Evolutionary conservation across 2,329 filamentous ascomycete species (phyloP).

Genomic region (Aspergillus sp.): DNA sequence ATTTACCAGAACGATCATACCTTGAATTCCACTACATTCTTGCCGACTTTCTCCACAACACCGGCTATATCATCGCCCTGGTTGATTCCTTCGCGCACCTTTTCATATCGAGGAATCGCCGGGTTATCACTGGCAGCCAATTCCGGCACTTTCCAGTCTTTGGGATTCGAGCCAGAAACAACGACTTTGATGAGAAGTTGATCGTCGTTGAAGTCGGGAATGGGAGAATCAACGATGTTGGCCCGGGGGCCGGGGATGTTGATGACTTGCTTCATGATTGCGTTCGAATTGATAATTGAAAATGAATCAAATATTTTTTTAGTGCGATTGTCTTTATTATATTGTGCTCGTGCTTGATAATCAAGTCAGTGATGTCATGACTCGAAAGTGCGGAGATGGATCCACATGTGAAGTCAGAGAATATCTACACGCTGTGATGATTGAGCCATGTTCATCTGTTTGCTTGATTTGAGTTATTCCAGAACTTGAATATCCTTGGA

Average conservation of each 20-base stretch:
- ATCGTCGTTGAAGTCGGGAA: slow-evolving; percentile 30
- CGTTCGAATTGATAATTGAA: no score
- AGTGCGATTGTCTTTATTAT: no score
- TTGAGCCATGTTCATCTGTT: no score
- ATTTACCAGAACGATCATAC: neutral
- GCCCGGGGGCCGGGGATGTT: slow-evolving; percentile 9
- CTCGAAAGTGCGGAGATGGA: no score
- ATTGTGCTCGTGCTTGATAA: no score
- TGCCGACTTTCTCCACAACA: slow-evolving; percentile 46
- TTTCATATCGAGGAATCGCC: slow-evolving; percentile 1
- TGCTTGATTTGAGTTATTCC: no score
- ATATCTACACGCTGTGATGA: no score
- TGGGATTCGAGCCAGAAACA: slow-evolving; percentile 38
- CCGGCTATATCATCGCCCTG: slow-evolving; percentile 49
- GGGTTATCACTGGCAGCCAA: neutral
- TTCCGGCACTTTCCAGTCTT: slow-evolving; percentile 40
- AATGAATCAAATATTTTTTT: no score
- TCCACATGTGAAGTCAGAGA: no score
- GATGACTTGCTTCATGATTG: neutral
- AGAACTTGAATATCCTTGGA: no score
- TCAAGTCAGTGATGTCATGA: no score
- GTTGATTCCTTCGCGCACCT: slow-evolving; percentile 21
- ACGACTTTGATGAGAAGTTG: slow-evolving; percentile 34
- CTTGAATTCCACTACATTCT: slow-evolving; percentile 50
- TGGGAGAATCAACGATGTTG: slow-evolving; percentile 33